Evolutionary conservation across 768 basidiomycete genomes (phyloP).

Genomic region (Podaxis sp.): DNA sequence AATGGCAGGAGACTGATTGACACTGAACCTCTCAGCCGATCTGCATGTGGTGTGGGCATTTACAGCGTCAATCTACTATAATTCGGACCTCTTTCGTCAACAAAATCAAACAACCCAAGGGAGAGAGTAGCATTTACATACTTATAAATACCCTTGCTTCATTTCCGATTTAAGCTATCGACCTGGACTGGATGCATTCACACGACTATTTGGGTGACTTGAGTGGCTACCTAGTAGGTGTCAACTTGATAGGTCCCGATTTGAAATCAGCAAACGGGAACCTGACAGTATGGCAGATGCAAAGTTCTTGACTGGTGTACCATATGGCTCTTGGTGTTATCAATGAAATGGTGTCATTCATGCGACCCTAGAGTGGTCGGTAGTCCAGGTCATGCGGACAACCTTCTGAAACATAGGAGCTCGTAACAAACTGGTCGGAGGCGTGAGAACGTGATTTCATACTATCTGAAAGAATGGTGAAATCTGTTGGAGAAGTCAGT

Average conservation of each 20-base stretch:
- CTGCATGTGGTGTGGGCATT: background rate
- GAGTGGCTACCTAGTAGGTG: background rate
- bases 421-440: background rate
- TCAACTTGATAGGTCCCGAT: background rate
- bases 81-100: too few species aligned
- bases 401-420: background rate
- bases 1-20: background rate
- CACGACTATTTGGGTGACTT: background rate
- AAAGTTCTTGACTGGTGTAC: background rate
- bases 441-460: background rate
- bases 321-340: background rate
- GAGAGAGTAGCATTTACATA: too few species aligned
- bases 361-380: background rate
- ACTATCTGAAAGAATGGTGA: background rate
- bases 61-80: background rate
- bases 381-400: background rate
- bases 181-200: background rate
- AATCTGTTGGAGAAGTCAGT: background rate
- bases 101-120: too few species aligned
- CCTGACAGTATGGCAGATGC: background rate
- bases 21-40: background rate
- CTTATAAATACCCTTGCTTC: background rate
- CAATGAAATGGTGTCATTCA: background rate
- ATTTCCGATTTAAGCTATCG: background rate
- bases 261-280: background rate